phyloP scores from a whole-genome alignment of 768 basidiomycete species.

The Lepiota brunneoincarnata region DNA sequence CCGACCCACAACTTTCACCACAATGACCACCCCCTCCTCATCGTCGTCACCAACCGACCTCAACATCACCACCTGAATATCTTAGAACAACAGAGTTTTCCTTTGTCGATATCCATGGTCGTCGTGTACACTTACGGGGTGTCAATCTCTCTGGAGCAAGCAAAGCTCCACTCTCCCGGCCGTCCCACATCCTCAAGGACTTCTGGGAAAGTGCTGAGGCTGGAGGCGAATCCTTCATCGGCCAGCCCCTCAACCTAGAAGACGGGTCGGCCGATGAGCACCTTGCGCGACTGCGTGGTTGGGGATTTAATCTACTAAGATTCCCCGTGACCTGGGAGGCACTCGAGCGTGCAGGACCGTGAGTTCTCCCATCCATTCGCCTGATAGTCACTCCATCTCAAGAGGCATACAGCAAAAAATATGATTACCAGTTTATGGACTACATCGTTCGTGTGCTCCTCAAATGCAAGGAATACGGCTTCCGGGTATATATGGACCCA shows the following conservation, averaged over 20 bases:
- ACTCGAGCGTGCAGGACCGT: constrained; percentile 94
- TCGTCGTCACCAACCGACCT: too few relatives aligned
- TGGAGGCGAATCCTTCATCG: constrained; percentile 69
- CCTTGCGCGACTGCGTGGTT: constrained; percentile 77
- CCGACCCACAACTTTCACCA: background rate
- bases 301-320: constrained; percentile 91
- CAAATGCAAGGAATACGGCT: constrained; percentile 91
- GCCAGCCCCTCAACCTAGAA: constrained; percentile 78
- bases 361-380: constrained; percentile 38
- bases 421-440: constrained; percentile 90
- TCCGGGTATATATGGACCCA: constrained; percentile 90
- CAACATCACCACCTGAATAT: constrained; percentile 42
- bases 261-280: constrained; percentile 86
- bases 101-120: constrained; percentile 73
- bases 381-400: constrained; percentile 7
- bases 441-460: constrained; percentile 85
- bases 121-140: constrained; percentile 85
- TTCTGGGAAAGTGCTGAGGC: constrained; percentile 82
- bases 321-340: constrained; percentile 94
- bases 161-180: constrained; percentile 76
- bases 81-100: constrained; percentile 65
- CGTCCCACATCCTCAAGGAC: constrained; percentile 62
- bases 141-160: constrained; percentile 90
- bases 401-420: constrained; percentile 60
- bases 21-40: background rate